Evolutionary conservation across 2,329 filamentous ascomycete genomes (phyloP).

Genomic region (Corinectria fuckeliana): DNA sequence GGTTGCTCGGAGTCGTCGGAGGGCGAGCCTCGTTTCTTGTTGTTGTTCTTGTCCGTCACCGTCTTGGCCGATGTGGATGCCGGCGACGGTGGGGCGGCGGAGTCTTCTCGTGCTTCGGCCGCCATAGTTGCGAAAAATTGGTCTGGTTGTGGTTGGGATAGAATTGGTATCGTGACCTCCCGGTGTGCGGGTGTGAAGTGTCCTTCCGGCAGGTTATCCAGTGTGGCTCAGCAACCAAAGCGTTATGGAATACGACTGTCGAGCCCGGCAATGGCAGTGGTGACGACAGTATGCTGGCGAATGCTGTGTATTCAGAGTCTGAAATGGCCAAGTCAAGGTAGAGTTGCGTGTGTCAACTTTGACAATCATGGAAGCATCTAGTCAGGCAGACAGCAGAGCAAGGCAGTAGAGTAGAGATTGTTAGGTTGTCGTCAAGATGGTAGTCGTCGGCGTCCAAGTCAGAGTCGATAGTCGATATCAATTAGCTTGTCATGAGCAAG

Average conservation of each 20-base stretch:
- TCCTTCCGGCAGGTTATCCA: background rate
- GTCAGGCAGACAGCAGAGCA: conserved; percentile 16
- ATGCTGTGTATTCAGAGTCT: conserved; percentile 7
- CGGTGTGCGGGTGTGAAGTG: background rate
- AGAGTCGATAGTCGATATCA: background rate
- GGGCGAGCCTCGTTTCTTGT: conserved; percentile 44
- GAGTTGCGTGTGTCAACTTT: conserved; percentile 10
- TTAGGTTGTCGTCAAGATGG: conserved; percentile 14
- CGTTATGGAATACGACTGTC: conserved; percentile 10
- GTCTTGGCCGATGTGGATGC: conserved; percentile 38
- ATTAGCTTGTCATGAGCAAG: background rate
- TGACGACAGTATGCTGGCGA: conserved; percentile 12
- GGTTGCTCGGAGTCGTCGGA: conserved; percentile 40
- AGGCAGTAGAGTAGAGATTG: conserved; percentile 35
- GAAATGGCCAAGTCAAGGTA: conserved; percentile 3
- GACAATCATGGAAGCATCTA: conserved; percentile 28
- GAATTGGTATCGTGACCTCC: background rate
- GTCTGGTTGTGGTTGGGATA: background rate
- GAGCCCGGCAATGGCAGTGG: conserved; percentile 4
- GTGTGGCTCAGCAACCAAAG: background rate
- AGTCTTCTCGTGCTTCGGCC: conserved; percentile 33
- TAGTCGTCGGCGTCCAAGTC: conserved; percentile 17
- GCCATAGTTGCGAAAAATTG: conserved; percentile 27
- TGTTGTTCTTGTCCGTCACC: conserved; percentile 39
- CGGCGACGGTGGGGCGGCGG: conserved; percentile 39